Percentiles rank a stretch among this genome's conserved stretches.
Evolutionary conservation across 495 filamentous ascomycete genomes (phyloP).

Genomic region (Bacidia rubella): DNA sequence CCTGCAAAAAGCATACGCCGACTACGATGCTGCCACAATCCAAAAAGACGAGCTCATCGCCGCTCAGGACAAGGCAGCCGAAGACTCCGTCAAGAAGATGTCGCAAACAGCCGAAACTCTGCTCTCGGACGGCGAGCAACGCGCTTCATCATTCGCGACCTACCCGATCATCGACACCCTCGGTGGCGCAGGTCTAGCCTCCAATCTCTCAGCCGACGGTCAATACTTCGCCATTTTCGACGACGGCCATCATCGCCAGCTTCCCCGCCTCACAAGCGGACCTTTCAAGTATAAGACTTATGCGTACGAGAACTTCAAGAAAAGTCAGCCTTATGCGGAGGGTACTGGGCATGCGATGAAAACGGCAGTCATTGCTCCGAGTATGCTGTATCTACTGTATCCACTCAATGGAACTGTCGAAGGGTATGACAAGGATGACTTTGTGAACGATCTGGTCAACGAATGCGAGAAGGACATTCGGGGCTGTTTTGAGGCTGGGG

Average conservation of each 20-base stretch:
- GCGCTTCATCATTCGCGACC: constrained; percentile 29
- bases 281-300: constrained; percentile 31
- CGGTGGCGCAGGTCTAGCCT: constrained; percentile 26
- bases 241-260: constrained; percentile 30
- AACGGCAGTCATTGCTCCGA: constrained; percentile 30
- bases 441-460: constrained; percentile 29
- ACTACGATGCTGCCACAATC: constrained; percentile 26
- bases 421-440: constrained; percentile 26
- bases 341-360: constrained; percentile 23
- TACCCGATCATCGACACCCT: constrained; percentile 30
- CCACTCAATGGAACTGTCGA: constrained; percentile 26
- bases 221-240: constrained; percentile 34
- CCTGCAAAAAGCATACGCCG: constrained; percentile 27
- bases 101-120: constrained; percentile 24
- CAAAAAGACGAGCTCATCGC: constrained; percentile 17
- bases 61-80: constrained; percentile 29
- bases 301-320: constrained; percentile 27
- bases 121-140: constrained; percentile 30
- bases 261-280: constrained; percentile 26
- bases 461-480: constrained; percentile 34
- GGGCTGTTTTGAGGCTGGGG: constrained; percentile 29
- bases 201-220: constrained; percentile 25
- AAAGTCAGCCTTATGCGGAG: constrained; percentile 21
- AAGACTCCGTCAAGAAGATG: constrained; percentile 29
- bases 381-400: constrained; percentile 32